Base-by-base conservation (phyloP, 495 filamentous ascomycete species). In the Talaromyces thailandensis region DNA sequence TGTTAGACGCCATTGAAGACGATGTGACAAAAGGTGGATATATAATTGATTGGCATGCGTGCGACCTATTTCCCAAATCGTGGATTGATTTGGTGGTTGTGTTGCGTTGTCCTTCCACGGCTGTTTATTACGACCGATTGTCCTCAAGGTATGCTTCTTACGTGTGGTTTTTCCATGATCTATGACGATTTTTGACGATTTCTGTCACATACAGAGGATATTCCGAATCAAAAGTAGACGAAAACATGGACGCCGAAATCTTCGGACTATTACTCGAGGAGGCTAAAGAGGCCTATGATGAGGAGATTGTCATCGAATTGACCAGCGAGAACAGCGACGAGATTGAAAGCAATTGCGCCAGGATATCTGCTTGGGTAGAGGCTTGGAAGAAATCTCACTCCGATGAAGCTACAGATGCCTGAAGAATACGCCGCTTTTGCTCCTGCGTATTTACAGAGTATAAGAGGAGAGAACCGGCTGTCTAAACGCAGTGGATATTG, bases 21-120 rank as follows among this genome's bases (percentile, higher is more conserved):
- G 86, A 92, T 61, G 81, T 90, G 58, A 82, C 86, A 64, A 72
- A 82, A 26, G 95, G 95, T 63, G 95, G 95, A 16, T 89, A 85
- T 70, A 84, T 99, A 69, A 90, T 99, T 65, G 95, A 99, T 75
- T 99, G 93, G 94, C 94, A 99, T 73, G 93, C 91, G 0, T 97
- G 93, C 75, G 95, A 99, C 69, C 76, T 98, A 31, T 98, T 99
- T 71, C 93, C 95, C 24, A 85, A 88, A 71, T 87, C 88, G 69
- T 96, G 91, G 90, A 88, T 98, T 67, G 95, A 99, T 69, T 84
- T 99, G 2, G 93, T 98, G 1, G 89, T 98, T 4, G 95, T 98
- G 63, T 73, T 99, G 61, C 81, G 95, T 14, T 91, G 87, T 59
- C 85, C 91, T 58, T 87, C 88, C 26, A 87, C 82, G 31, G 70